Evolutionary conservation across 768 basidiomycete genomes (phyloP), one percentile per base, ranked within the genome.

Genomic region (Leccinum uliginosum): DNA sequence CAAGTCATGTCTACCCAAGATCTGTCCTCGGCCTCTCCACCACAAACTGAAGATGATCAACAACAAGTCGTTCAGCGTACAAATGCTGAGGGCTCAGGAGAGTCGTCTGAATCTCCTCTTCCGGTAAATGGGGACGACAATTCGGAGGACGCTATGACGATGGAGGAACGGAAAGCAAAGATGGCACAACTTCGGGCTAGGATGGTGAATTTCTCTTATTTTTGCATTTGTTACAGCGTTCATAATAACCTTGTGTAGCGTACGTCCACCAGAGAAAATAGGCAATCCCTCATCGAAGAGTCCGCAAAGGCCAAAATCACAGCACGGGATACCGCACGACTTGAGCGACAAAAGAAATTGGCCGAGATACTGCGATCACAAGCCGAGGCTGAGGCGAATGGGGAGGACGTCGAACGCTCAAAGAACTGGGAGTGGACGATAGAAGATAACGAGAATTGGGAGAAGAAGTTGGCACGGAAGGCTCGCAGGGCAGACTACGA

Each of bases 341-440:
- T 96, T 27, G 96, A 98, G 61, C 84, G 87, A 65, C 92, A 97
- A 68, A 86, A 90, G 55, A 93, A 90, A 72, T 80, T 97, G 19
- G 94, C 93, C 1, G 96, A 98, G 74, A 84, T 78, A 17, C 73
- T 98, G 63, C 83, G 93, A 19, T 73, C 83, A 56, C 93, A 94
- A 73, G 85, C 88, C 3, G 91, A 95, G 60, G 93, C 93, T 2
- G 89, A 91, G 71, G 94, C 93, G 52, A 78, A 82, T 0, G 96
- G 94, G n/a, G 92, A 93, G 70, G 95, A 98, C 68, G 77, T 92
- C 94, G 90, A 77, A 90, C 90, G 26, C 85, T 97, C 56, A 93
- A 98, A 98, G 59, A 79, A 85, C 55, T 99, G 97, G 97, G 94
- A 97, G n/a, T 67, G 66, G 66, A 67, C 66, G 14, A 67, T 67